Evolutionary conservation across 306 rosid species (phyloP), one percentile per base, ranked within the genome.

Genomic region (Amphicarpaea edgeworthii): DNA sequence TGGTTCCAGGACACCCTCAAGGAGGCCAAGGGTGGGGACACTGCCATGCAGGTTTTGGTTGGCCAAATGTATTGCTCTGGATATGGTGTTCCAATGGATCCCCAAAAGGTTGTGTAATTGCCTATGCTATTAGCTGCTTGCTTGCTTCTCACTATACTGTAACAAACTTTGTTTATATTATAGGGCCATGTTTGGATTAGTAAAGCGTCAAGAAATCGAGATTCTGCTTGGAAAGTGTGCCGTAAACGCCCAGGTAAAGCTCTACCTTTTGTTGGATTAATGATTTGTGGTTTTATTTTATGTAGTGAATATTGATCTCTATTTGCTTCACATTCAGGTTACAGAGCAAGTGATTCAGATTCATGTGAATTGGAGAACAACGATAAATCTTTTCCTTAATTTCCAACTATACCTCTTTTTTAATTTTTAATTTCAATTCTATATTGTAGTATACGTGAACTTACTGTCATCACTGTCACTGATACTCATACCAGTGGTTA

Each of bases 1-100:
- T 91, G 98, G 98, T 91, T 93, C 24, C 93, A 77, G 37, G 98
- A 93, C 54, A 79, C 98, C 7, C 97, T 90, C 54, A 86, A 86
- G 83, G 96, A 89, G 85, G 97, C 98, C 1, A 89, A 75, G 72
- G 82, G 87, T 43, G 98, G 98, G 0, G 96, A 91, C 49, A 46
- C 21, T 42, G 38, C 83, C 32, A 89, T 88, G 93, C 94, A 93
- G 82, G 81, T 93, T 80, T 79, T 93, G 65, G 92, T 88, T 30
- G 93, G 87, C 2, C 94, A 93, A 75, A 93, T 93, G 97, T 89
- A 89, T 70, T 75, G 61, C 68, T 82, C 84, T 63, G 98, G 97
- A 72, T 91, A 93, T 78, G 98, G 98, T 30, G 92, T 91, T 73
- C 59, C 84, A 5, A 86, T 34, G 85, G 76, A 91, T 77, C 86